Base-by-base conservation (phyloP, 805 yeast species). In the Metschnikowia henanensis region DNA sequence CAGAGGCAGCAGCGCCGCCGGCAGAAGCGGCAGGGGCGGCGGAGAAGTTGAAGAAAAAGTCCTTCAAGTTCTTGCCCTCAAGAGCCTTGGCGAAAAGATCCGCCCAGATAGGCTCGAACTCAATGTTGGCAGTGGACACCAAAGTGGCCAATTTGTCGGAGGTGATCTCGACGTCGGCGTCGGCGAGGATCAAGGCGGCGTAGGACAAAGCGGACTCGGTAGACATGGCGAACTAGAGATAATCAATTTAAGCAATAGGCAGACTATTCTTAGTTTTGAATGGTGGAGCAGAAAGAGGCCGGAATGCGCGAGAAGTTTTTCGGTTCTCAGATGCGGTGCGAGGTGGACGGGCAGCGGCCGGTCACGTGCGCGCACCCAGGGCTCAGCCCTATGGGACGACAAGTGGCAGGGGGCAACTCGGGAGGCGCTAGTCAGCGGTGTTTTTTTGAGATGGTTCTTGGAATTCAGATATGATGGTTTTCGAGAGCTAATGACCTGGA, bases 1-100 rank as follows among this genome's bases (percentile, higher is more conserved):
- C 83, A 62, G 84, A 80, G 59, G 86, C 83, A 65, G 79, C 80
- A 65, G 77, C 79, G 66, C 81, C 76, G 62, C 84, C 73, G 60
- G 94, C 75, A 73, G 94, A 67, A 47, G 71, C 64, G 60, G 75
- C 75, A 53, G 76, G 71, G 52, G 60, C 75, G 58, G 75, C 54
- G 41, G 70, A 63, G 62, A 72, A 63, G 75, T 72, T 72, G 70
- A 72, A 72, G 74, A 72, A 72, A 47, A 69, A 66, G 50, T 69
- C 75, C 65, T 71, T 70, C 66, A 72, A 70, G 70, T 72, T 60
- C 63, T 69, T 62, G 55, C 72, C 72, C 50, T 66, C 71, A 58
- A 72, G 67, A 56, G 76, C 76, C 65, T 69, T 71, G 58, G 76
- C 68, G 65, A 59, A 72, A 58, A 72, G 60, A 61, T 71, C 75